Evolutionary conservation across 2,329 filamentous ascomycete genomes (phyloP).

Genomic region (Penicillium sp.): DNA sequence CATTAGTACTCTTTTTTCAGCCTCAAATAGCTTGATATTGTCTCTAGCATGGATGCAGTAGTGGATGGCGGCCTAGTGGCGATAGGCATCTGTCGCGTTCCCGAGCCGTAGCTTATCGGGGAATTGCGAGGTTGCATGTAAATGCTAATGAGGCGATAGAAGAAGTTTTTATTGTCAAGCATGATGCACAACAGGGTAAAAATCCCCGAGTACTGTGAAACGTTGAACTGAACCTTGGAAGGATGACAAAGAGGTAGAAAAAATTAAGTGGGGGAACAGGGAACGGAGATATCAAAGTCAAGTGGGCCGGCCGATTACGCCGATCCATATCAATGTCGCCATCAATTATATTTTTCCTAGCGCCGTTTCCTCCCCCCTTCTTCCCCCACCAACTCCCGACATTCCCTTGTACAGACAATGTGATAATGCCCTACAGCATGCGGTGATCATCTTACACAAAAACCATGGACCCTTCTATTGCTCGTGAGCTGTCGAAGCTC

Average conservation of each 20-base stretch:
- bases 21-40: neutral
- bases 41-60: too few relatives aligned
- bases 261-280: neutral
- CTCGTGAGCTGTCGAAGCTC: conserved; percentile 58
- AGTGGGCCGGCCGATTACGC: too few relatives aligned
- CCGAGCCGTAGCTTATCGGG: neutral
- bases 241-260: neutral
- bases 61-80: too few relatives aligned
- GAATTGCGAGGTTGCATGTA: neutral
- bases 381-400: conserved; percentile 2
- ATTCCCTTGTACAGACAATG: conserved; percentile 8
- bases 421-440: conserved; percentile 10
- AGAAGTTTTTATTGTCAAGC: neutral
- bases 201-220: neutral
- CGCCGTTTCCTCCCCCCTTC: conserved; percentile 1
- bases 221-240: neutral
- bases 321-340: conserved; percentile 16
- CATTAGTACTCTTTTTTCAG: neutral
- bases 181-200: neutral
- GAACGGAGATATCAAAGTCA: neutral
- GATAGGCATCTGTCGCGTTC: too few relatives aligned
- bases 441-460: conserved; percentile 8
- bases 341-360: conserved; percentile 14
- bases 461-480: conserved; percentile 48
- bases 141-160: too few relatives aligned